phyloP scores from a whole-genome alignment of 1,284 basidiomycete species.

The Mycena sp. region DNA sequence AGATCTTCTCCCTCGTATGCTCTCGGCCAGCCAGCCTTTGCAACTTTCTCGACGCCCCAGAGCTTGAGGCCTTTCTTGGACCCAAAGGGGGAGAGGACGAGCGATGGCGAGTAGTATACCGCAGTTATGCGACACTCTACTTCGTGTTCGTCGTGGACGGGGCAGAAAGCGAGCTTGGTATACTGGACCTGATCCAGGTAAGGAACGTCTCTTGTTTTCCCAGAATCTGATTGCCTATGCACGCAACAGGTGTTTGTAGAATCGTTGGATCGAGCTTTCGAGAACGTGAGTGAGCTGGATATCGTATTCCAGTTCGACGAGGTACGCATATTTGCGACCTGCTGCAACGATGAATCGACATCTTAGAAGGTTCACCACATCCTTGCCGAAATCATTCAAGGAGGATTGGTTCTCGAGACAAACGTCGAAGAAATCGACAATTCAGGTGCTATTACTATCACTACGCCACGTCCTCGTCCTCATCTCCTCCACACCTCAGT shows the following conservation, averaged over 20 bases:
- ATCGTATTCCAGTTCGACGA: conserved; percentile 99
- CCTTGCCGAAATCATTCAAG: conserved; percentile 95
- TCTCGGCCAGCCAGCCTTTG: conserved; percentile 83
- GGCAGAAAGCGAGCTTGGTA: conserved; percentile 95
- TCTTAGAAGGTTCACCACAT: conserved; percentile 87
- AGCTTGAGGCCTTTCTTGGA: conserved; percentile 80
- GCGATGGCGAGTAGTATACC: conserved; percentile 80
- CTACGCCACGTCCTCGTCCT: background rate
- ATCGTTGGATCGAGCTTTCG: conserved; percentile 93
- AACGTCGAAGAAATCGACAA: conserved; percentile 91
- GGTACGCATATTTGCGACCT: conserved; percentile 51
- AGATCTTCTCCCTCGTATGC: conserved; percentile 87
- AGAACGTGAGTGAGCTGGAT: conserved; percentile 99
- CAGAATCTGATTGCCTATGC: background rate
- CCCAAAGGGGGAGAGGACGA: conserved; percentile 66
- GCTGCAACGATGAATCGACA: conserved; percentile 8
- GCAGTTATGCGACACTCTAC: conserved; percentile 94
- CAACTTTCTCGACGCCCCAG: conserved; percentile 93
- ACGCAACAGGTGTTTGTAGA: conserved; percentile 90
- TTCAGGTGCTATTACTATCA: conserved; percentile 61
- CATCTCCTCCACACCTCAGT: conserved; percentile 51
- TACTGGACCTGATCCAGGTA: conserved; percentile 97
- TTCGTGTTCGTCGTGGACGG: conserved; percentile 98
- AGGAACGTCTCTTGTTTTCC: conserved; percentile 34
- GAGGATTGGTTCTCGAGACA: conserved; percentile 97